phyloP scores from a whole-genome alignment of 371 early-diverging fungal genomes.

The Mortierella sp. region DNA sequence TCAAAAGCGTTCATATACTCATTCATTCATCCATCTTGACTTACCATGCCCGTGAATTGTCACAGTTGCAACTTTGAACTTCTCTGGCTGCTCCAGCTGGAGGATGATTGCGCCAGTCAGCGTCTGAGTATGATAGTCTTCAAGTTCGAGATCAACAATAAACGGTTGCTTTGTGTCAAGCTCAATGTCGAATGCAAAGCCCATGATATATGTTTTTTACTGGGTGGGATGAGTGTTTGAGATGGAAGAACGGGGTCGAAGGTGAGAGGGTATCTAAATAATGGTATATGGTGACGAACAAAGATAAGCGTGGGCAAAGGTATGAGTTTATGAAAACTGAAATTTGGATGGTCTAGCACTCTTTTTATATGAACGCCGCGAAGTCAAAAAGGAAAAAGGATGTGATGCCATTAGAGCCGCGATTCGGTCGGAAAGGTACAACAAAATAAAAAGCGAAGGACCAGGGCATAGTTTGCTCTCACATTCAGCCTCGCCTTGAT shows the following conservation, averaged over 20 bases:
- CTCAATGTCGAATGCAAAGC: slow-evolving; percentile 41
- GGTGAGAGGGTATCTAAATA: background rate
- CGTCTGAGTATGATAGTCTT: slow-evolving; percentile 8
- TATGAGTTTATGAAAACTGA: too few relatives aligned
- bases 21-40: background rate
- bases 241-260: background rate
- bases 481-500: too few relatives aligned
- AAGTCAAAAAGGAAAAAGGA: too few relatives aligned
- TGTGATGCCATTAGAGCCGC: too few relatives aligned
- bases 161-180: slow-evolving; percentile 31
- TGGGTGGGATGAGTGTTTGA: background rate
- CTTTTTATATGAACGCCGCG: too few relatives aligned
- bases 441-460: too few relatives aligned
- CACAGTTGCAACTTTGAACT: slow-evolving; percentile 32
- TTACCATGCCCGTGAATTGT: slow-evolving; percentile 39
- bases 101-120: slow-evolving; percentile 29
- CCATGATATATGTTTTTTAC: slow-evolving; percentile 12
- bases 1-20: too few relatives aligned
- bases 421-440: too few relatives aligned
- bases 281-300: too few relatives aligned
- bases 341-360: too few relatives aligned
- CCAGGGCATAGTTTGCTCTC: too few relatives aligned
- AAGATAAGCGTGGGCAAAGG: too few relatives aligned
- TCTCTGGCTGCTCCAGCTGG: slow-evolving; percentile 23
- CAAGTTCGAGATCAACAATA: slow-evolving; percentile 19